Percentiles rank a stretch among this genome's conserved stretches.
phyloP scores from a whole-genome alignment of 2,329 filamentous ascomycete genomes.

The Ceratocystis colombiana region DNA sequence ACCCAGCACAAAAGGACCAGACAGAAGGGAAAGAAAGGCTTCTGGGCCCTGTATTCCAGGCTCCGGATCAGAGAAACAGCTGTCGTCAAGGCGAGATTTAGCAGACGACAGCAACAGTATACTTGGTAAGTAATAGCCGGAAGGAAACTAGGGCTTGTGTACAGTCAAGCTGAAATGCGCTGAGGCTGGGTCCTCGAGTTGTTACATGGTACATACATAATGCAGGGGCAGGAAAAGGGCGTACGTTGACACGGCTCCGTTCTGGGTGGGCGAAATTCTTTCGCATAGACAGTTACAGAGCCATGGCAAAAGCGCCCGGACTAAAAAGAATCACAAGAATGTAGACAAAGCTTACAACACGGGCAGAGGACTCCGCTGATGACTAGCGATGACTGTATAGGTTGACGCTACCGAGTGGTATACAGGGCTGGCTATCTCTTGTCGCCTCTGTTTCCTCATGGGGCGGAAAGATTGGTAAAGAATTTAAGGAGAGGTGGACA shows the following conservation, averaged over 20 bases:
- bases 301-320: background rate
- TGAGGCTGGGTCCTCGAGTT: background rate
- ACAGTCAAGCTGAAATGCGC: background rate
- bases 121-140: too few species aligned
- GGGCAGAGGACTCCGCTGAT: background rate
- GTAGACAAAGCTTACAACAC: background rate
- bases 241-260: background rate
- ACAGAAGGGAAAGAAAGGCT: too few species aligned
- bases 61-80: background rate
- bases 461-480: background rate
- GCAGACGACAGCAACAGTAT: too few species aligned
- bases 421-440: background rate
- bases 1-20: background rate
- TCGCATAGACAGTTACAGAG: too few species aligned
- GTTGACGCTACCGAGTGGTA: background rate
- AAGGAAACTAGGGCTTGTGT: background rate
- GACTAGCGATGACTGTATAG: background rate
- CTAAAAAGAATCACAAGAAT: background rate
- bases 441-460: slow-evolving; percentile 5
- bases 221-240: slow-evolving; percentile 1
- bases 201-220: background rate
- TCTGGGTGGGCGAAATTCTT: background rate
- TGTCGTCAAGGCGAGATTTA: too few species aligned
- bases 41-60: background rate
- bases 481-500: background rate